These are phyloP conservation scores for Solanum pimpinellifolium DNA, from an alignment of 257 asterid genomes.

Conservation along the genomic window DNA sequence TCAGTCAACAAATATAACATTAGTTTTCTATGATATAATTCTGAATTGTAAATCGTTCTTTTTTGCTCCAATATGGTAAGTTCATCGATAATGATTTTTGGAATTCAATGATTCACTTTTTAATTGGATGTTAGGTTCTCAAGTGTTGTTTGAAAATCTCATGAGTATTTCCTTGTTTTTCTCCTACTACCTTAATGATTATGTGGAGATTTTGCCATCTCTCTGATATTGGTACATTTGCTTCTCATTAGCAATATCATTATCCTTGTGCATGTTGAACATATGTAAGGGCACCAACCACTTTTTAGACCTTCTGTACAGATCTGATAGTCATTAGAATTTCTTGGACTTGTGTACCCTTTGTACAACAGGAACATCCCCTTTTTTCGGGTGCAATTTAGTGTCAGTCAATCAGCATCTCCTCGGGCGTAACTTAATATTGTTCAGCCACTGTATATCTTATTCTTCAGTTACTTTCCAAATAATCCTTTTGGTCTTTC, in stretches of 20 bases:
- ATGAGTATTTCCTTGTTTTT: not conserved
- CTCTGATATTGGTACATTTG: not conserved
- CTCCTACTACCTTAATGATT: not conserved
- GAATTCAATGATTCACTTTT: not conserved
- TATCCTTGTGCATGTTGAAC: not conserved
- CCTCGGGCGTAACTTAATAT: not conserved
- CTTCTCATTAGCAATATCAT: not conserved
- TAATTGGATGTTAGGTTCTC: not conserved
- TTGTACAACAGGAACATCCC: not conserved
- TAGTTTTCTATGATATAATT: not conserved
- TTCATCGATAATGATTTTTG: not conserved
- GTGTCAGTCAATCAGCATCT: not conserved
- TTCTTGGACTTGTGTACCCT: not conserved
- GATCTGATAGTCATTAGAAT: not conserved
- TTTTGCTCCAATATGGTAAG: not conserved
- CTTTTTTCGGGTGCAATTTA: not conserved
- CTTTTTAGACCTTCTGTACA: not conserved
- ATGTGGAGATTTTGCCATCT: not conserved
- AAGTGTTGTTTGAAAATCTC: not conserved
- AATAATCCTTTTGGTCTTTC: not conserved
- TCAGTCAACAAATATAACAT: not conserved
- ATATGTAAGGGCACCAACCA: not conserved
- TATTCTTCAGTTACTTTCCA: not conserved
- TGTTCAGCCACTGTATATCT: not conserved
- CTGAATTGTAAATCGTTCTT: not conserved